These are phyloP conservation scores for Halophytophthora polymorphica DNA, from an alignment of 352 stramenopile genomes.

Conservation along the genomic window DNA sequence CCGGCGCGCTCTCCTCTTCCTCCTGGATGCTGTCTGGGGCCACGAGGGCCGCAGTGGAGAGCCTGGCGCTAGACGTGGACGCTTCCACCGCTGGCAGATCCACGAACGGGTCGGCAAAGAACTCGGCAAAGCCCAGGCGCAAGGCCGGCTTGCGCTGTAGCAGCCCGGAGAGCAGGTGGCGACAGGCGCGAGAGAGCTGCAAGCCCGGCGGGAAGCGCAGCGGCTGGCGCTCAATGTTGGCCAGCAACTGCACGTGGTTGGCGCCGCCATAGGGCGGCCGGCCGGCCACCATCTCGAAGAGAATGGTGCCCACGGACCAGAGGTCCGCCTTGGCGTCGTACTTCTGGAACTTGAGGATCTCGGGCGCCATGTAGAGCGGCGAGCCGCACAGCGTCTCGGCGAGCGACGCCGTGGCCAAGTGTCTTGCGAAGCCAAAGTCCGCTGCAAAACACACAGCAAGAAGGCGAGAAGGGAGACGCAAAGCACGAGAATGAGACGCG, in stretches of 20 bases:
- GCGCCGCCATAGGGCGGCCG: conserved; percentile 92
- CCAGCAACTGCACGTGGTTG: conserved; percentile 93
- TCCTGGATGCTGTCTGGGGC: conserved; percentile 52
- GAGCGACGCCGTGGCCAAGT: conserved; percentile 89
- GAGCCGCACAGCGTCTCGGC: conserved; percentile 95
- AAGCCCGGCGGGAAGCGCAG: conserved; percentile 85
- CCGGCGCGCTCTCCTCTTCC: conserved; percentile 43
- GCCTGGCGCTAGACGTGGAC: too few species aligned
- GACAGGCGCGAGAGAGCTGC: conserved; percentile 76
- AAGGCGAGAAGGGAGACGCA: neutral
- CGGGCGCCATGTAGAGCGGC: conserved; percentile 97
- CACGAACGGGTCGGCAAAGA: conserved; percentile 82
- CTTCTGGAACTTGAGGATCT: conserved; percentile 94
- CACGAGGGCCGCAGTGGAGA: conserved; percentile 16
- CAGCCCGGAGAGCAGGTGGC: conserved; percentile 70
- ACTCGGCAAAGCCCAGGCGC: conserved; percentile 90
- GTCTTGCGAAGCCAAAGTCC: conserved; percentile 96
- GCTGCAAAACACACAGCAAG: conserved; percentile 31
- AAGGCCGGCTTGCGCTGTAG: conserved; percentile 85
- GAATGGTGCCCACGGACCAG: conserved; percentile 94
- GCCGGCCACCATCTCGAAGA: conserved; percentile 95
- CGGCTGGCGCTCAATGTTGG: conserved; percentile 92
- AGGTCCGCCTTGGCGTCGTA: conserved; percentile 97
- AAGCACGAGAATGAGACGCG: conserved; percentile 11
- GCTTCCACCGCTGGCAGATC: conserved; percentile 24